Conservation (phyloP, 2,329 filamentous ascomycete species). For the Trichophyton schoenleinii region DNA sequence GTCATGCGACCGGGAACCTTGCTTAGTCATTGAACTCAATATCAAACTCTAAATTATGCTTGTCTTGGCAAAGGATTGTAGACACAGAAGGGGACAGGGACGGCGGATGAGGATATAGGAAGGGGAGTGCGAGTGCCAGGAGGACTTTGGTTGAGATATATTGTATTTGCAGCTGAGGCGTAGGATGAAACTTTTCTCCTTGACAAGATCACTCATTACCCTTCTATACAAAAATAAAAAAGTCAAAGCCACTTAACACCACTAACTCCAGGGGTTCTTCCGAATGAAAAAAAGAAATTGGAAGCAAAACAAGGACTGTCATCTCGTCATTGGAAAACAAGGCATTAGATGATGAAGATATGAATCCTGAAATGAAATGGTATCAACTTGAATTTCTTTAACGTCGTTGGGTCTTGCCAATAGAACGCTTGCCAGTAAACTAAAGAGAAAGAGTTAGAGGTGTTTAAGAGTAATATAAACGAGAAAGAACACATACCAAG, state of each 20-base stretch:
- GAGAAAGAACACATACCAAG: slow-evolving; percentile 46
- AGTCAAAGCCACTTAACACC: background rate
- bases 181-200: background rate
- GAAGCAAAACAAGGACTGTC: background rate
- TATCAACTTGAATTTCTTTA: slow-evolving; percentile 15
- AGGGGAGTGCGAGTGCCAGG: background rate
- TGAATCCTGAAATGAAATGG: background rate
- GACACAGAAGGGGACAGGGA: too few species aligned
- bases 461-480: slow-evolving; percentile 5
- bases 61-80: too few species aligned
- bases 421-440: slow-evolving; percentile 83
- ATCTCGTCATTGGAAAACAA: background rate
- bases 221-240: background rate
- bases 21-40: background rate
- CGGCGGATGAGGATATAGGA: background rate
- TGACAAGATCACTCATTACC: background rate
- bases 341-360: background rate
- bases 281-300: background rate
- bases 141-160: background rate
- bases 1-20: background rate
- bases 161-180: background rate
- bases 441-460: slow-evolving; percentile 27
- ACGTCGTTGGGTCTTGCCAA: slow-evolving; percentile 61
- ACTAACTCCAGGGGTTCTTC: background rate
- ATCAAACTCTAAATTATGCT: background rate